Evolutionary conservation across 768 basidiomycete genomes (phyloP).

Genomic region (Boletus speciosus): DNA sequence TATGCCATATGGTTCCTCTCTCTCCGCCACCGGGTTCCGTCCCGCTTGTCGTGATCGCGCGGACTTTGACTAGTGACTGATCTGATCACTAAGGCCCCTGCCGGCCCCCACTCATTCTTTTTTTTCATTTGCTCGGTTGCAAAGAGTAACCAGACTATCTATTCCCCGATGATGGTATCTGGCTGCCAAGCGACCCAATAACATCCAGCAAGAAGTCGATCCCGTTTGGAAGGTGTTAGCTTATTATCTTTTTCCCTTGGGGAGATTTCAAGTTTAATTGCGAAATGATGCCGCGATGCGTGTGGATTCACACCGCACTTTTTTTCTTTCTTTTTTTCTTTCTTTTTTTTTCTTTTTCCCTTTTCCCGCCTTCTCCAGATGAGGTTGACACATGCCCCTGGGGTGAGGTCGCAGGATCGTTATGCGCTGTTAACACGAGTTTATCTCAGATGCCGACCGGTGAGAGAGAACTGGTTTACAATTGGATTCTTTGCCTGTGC

Average conservation of each 20-base stretch:
- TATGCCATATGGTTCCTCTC: slow-evolving; percentile 24
- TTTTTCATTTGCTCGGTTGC: slow-evolving; percentile 13
- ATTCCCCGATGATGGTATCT: slow-evolving; percentile 1
- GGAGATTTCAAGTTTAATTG: slow-evolving; percentile 14
- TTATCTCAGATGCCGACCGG: slow-evolving; percentile 25
- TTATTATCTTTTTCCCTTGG: slow-evolving; percentile 20
- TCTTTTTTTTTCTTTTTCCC: not conserved
- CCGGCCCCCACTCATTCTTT: slow-evolving; percentile 15
- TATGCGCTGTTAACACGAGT: slow-evolving; percentile 26
- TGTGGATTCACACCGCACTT: slow-evolving; percentile 15
- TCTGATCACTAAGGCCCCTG: slow-evolving; percentile 21
- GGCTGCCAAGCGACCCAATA: slow-evolving; percentile 7
- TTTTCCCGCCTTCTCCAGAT: slow-evolving; percentile 9
- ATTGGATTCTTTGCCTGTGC: slow-evolving; percentile 6
- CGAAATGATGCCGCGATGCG: slow-evolving; percentile 19
- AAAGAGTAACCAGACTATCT: slow-evolving; percentile 5
- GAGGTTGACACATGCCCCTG: slow-evolving; percentile 22
- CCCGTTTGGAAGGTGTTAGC: slow-evolving; percentile 21
- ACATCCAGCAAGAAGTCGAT: slow-evolving; percentile 15
- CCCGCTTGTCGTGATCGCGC: slow-evolving; percentile 25
- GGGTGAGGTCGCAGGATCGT: slow-evolving; percentile 25
- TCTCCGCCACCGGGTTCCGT: slow-evolving; percentile 29
- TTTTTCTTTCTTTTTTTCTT: not conserved
- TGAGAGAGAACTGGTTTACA: slow-evolving; percentile 15
- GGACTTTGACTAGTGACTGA: slow-evolving; percentile 21